A percentile compares a stretch with the other conserved stretches of the same genome.
phyloP scores from a whole-genome alignment of 2,329 filamentous ascomycete species.

The Zymoseptoria passerinii region DNA sequence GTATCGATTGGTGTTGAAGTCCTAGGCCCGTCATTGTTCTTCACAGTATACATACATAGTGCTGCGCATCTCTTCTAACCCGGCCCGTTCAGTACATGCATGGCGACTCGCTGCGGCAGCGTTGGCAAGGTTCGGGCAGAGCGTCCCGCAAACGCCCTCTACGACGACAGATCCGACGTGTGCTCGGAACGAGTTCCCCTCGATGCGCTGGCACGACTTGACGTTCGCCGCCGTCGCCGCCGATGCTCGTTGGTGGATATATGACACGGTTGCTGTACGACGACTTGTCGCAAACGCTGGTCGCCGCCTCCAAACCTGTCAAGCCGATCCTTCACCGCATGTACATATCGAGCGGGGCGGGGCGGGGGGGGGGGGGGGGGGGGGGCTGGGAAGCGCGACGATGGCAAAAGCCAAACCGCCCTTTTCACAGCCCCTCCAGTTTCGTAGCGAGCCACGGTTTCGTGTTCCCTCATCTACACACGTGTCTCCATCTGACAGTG shows the following conservation, averaged over 20 bases:
- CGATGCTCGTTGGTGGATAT: not conserved
- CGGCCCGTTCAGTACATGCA: not conserved
- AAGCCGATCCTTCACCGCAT: not conserved
- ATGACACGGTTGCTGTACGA: not conserved
- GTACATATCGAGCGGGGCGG: not conserved
- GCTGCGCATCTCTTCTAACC: not conserved
- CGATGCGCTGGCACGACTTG: not conserved
- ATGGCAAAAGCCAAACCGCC: too few species aligned
- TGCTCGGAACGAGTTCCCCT: not conserved
- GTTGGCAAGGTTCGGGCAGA: not conserved
- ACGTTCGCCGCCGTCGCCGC: not conserved
- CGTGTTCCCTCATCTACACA: too few species aligned
- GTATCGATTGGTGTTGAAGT: not conserved
- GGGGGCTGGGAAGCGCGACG: too few species aligned
- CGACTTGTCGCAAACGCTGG: not conserved
- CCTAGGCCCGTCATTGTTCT: not conserved
- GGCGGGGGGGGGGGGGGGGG: too few species aligned
- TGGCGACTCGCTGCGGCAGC: not conserved
- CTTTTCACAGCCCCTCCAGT: too few species aligned
- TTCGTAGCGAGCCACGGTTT: too few species aligned
- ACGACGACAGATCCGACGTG: not conserved
- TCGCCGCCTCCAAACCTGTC: not conserved
- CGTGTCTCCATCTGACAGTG: too few species aligned
- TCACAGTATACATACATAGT: not conserved
- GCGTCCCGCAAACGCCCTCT: not conserved